Base-by-base conservation (phyloP, 2,329 filamentous ascomycete species). In the Microcyclosporella mali region DNA sequence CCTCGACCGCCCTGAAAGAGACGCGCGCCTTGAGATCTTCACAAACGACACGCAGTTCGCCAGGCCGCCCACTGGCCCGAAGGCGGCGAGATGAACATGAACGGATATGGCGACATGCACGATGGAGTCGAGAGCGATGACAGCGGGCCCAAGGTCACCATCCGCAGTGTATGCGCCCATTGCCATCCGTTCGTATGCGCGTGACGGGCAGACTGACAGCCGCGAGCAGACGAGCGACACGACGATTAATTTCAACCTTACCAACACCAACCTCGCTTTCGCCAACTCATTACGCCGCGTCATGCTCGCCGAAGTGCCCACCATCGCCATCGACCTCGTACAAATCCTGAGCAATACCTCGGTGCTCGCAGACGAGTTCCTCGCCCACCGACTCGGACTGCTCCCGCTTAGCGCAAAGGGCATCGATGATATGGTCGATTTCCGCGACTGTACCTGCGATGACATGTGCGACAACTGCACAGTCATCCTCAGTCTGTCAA, bases 291-390 rank as follows among this genome's bases (percentile, higher is more conserved):
- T 97, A 49, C 89, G 90, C 50, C 86, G 90, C 62, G 77, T 88
- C 46, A 90, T 97, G 70, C 82, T 95, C 53, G 86, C 88, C 58
- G 90, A 98, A 69, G 85, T 98, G 46, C 89, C 90, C 9, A 95
- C 88, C 17, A 82, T 97, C 57, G 89, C 92, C 51, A 89, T 97
- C 65, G 90, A 98, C 61, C 78, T 95, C 11, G 89, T 97, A 50
- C 88, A 97, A 66, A 82, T 98, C 53, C 83, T 94, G 61, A 78
- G 77, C 59, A 98, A 98, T 73, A 94, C 85, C 45, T 94, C 89
- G n/a, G 89, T 95, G 3, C 80, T 97, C 11, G 86, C 90, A 48
- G 90, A 98, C 67, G 90, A 98, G 68, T 95, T 97, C 67, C 82
- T 98, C 55, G 84, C 87, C 37, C 90, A 97, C 67, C 84, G 90